Conservation (phyloP, 2,329 filamentous ascomycete species). For the Colletotrichum sp. region DNA sequence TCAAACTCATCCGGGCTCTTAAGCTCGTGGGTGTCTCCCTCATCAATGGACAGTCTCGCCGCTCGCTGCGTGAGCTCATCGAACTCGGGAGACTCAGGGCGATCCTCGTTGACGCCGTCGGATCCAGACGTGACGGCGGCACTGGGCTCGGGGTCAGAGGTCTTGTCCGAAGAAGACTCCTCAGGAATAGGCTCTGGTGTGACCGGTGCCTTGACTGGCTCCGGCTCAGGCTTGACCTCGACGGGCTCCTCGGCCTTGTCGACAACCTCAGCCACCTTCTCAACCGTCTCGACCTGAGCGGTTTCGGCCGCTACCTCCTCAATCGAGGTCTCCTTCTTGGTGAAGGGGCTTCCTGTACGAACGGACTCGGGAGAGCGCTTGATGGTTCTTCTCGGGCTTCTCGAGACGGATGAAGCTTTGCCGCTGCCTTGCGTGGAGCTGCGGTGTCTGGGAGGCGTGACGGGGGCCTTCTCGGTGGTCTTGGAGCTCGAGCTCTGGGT, state of each 20-base stretch:
- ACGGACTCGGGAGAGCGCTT: constrained; percentile 17
- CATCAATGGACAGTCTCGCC: background rate
- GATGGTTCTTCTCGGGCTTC: constrained; percentile 19
- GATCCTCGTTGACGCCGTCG: background rate
- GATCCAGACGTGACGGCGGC: background rate
- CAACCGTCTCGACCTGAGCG: constrained; percentile 14
- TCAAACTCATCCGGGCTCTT: constrained; percentile 21
- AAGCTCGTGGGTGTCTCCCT: constrained; percentile 3
- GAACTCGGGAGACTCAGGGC: background rate
- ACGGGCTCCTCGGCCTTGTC: constrained; percentile 21
- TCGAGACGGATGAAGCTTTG: constrained; percentile 26
- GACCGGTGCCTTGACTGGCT: background rate
- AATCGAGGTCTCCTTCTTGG: background rate
- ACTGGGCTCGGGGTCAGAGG: background rate
- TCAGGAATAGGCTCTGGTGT: constrained; percentile 7
- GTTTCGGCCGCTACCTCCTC: constrained; percentile 10
- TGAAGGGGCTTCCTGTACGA: constrained; percentile 10
- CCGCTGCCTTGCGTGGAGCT: constrained; percentile 23
- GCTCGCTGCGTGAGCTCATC: constrained; percentile 1
- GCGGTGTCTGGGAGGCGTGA: constrained; percentile 53
- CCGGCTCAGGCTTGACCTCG: background rate
- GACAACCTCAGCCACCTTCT: constrained; percentile 23
- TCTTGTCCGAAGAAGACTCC: constrained; percentile 14
- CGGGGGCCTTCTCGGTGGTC: constrained; percentile 64
- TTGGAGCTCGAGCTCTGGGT: constrained; percentile 74